Base-by-base conservation (phyloP, 306 rosid genomes). In the Medicago ruthenica region DNA sequence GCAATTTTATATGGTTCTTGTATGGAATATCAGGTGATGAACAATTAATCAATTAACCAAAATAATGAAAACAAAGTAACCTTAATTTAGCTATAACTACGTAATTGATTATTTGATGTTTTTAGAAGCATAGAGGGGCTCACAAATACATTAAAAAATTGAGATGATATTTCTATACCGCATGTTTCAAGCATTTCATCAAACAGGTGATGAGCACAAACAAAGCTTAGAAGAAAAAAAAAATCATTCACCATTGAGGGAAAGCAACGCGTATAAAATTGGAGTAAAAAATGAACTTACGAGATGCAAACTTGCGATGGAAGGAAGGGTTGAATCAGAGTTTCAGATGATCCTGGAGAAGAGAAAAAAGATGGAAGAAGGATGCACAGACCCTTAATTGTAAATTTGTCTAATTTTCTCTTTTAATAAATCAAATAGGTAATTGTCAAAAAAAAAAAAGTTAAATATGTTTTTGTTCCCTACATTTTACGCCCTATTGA, bases 271-370 rank as follows among this genome's bases (percentile, higher is more conserved):
- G 15, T 45, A 45, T 45, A 45, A 45, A 63, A 61, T 15, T 21
- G 40, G 24, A 6, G 4, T 1, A 40, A 40, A 27, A 67, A 54
- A 27, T 24, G 21, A 74, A 66, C 71, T 74, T 42, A 67, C 71
- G 4, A 1, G 24, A 37, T 57, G 4, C 3, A 67, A 67, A 67
- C 21, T 80, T 65, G 68, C 36, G 64, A 61, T 51, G 21, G 64
- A 80, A 42, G 51, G 15, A 79, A 57, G 57, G 16, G 75, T 44
- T 11, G 44, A 57, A 58, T 21, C 21, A 55, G 67, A 64, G 41
- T 24, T 73, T 67, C 10, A 13, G 74, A 27, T 5, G 61, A 12
- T 18, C 53, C 16, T 54, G 60, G 60, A 34, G 37, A 34, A 0
- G 37, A 34, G 37, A 27, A 27, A 53, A 6, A 53, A 17, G 22